Percentiles rank a stretch among this genome's conserved stretches.
phyloP scores from a whole-genome alignment of 176 grass and related monocot species.

The Rhynchospora breviuscula region DNA sequence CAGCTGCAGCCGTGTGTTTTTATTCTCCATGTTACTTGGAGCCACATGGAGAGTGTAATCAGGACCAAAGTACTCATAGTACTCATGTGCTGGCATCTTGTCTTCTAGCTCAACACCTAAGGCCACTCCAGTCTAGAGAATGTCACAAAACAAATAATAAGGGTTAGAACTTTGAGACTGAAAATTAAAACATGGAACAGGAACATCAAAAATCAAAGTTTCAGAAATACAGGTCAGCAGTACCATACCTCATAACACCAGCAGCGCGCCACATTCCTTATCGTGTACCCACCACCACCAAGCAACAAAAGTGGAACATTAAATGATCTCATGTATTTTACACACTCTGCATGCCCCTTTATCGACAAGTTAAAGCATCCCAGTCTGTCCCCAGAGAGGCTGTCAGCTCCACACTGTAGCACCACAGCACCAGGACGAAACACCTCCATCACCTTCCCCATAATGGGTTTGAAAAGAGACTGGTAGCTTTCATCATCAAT shows the following conservation, averaged over 20 bases:
- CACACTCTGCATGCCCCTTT: constrained; percentile 79
- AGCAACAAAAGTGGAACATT: constrained; percentile 86
- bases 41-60: constrained; percentile 89
- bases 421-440: constrained; percentile 74
- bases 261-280: constrained; percentile 88
- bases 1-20: constrained; percentile 54
- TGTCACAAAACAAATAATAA: not conserved
- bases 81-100: constrained; percentile 84
- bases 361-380: constrained; percentile 92
- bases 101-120: constrained; percentile 68
- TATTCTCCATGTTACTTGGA: constrained; percentile 99
- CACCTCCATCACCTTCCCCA: constrained; percentile 86
- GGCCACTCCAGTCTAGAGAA: constrained; percentile 68
- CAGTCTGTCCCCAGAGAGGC: constrained; percentile 76
- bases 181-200: not conserved
- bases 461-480: constrained; percentile 77
- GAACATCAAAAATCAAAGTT: not conserved
- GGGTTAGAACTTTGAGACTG: not conserved
- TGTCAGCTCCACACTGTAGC: constrained; percentile 90
- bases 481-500: constrained; percentile 95
- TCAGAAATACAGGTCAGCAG: not conserved
- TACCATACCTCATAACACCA: constrained; percentile 91
- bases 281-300: constrained; percentile 89
- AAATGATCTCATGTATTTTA: constrained; percentile 92
- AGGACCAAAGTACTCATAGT: constrained; percentile 89